Base-by-base conservation (phyloP, 345 rosid genomes). In the Raphanus sativus region DNA sequence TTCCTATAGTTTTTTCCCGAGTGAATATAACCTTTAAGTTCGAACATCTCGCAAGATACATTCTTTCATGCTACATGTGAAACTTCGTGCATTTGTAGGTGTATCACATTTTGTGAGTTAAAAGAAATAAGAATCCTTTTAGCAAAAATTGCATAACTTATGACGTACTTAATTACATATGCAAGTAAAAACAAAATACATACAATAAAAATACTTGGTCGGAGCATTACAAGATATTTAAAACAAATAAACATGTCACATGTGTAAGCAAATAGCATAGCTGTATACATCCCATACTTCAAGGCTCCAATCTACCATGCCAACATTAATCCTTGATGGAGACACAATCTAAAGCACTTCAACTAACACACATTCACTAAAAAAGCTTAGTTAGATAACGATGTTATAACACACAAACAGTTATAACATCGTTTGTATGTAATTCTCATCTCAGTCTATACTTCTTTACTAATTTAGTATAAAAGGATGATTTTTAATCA, bases 261-360 rank as follows among this genome's bases (percentile, higher is more conserved):
- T 80, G 79, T 75, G n/a, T 65, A 69, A 68, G 52, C 71, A 54
- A 74, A 74, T 74, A 63, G 10, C 59, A 69, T 74, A 59, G 70
- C 70, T 79, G 67, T 73, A 7, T 74, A 8, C 25, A 33, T 52
- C 78, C 70, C 70, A 68, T 78, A 78, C 82, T 73, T 78, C 15
- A 79, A 69, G 40, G 63, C 16, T 56, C 26, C 75, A 75, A 75
- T 74, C 75, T 24, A 80, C 82, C 76, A 80, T 69, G 54, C 75
- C 38, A 62, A 79, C 78, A 74, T 79, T 79, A 74, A 79, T 74
- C 82, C 61, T 21, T 55, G 82, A 79, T 79, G 16, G 55, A 25
- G 79, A 74, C 79, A 79, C 32, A 67, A 15, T 67, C 32, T 65
- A 67, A 58, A n/a, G 40, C 73, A 65, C 36, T 56, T 24, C 36